Evolutionary conservation across 495 filamentous ascomycete genomes (phyloP).

Genomic region (Hypoxylon rickii): DNA sequence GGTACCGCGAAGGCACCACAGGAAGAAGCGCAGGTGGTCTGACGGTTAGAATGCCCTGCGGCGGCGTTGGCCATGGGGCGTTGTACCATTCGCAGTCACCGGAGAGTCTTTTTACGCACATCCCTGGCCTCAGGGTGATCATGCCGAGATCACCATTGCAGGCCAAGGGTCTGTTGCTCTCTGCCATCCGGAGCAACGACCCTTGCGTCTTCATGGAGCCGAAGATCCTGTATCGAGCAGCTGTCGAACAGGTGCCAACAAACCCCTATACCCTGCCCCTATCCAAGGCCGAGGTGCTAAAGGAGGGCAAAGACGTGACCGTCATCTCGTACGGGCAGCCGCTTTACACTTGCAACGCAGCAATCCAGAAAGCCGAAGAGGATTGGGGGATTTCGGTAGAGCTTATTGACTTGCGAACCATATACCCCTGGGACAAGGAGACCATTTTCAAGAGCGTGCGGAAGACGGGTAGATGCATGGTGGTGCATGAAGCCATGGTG

Average conservation of each 20-base stretch:
- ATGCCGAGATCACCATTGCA: conserved; percentile 89
- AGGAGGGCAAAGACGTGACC: conserved; percentile 82
- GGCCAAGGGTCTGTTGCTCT: conserved; percentile 86
- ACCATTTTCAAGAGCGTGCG: conserved; percentile 80
- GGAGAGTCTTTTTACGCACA: conserved; percentile 88
- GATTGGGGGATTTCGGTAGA: conserved; percentile 80
- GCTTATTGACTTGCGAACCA: conserved; percentile 86
- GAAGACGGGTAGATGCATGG: conserved; percentile 88
- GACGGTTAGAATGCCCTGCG: conserved; percentile 92
- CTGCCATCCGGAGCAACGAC: conserved; percentile 82
- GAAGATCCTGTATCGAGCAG: conserved; percentile 92
- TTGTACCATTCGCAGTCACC: conserved; percentile 96
- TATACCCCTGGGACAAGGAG: conserved; percentile 94
- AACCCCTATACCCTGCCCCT: conserved; percentile 82
- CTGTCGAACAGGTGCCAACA: conserved; percentile 91
- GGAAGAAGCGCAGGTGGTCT: conserved; percentile 74
- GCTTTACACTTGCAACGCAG: conserved; percentile 82
- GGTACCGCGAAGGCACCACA: conserved; percentile 80
- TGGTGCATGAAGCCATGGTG: conserved; percentile 95
- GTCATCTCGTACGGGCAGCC: conserved; percentile 92
- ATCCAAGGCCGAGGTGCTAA: conserved; percentile 85
- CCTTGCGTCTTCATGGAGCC: conserved; percentile 97
- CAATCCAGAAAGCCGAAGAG: conserved; percentile 79
- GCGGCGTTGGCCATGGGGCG: conserved; percentile 93
- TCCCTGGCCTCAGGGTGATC: conserved; percentile 87